phyloP scores from a whole-genome alignment of 2,329 filamentous ascomycete species.

The Cadophora sp. region DNA sequence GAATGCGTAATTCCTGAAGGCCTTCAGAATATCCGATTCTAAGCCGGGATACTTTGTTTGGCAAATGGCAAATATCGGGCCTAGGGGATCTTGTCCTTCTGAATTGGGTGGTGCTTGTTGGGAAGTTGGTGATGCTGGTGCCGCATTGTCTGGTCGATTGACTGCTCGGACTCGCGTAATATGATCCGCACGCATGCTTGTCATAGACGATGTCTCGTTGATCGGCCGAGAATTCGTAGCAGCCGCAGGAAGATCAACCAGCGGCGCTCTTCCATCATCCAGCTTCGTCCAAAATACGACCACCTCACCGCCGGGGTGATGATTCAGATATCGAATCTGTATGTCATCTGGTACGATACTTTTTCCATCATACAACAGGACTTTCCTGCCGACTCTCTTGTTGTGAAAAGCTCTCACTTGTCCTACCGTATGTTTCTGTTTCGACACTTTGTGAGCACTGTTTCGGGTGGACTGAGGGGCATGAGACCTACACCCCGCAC shows the following conservation, averaged over 20 bases:
- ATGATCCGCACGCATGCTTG: background rate
- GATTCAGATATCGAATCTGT: slow-evolving; percentile 18
- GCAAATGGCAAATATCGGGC: too few species aligned
- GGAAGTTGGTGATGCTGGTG: too few species aligned
- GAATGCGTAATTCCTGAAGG: too few species aligned
- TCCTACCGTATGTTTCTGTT: slow-evolving; percentile 24
- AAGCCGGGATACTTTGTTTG: too few species aligned
- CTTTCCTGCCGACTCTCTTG: slow-evolving; percentile 3
- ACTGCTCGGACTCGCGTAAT: too few species aligned
- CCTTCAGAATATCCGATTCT: too few species aligned
- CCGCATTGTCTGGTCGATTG: too few species aligned
- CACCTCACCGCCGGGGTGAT: slow-evolving; percentile 14
- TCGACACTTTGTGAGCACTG: background rate
- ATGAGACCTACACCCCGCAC: slow-evolving; percentile 21
- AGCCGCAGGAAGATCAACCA: background rate
- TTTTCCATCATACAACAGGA: slow-evolving; percentile 12
- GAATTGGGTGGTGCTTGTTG: too few species aligned
- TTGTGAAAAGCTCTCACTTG: slow-evolving; percentile 17
- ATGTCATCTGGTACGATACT: slow-evolving; percentile 1
- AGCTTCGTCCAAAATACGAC: slow-evolving; percentile 29
- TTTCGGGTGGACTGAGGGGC: background rate
- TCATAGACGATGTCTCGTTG: background rate
- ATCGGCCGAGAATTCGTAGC: background rate
- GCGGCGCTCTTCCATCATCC: background rate
- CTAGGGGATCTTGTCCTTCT: too few species aligned